A percentile compares a stretch with the other conserved stretches of the same genome.
Conservation (phyloP, 2,329 filamentous ascomycete species). For the Aspergillus viridinutans region DNA sequence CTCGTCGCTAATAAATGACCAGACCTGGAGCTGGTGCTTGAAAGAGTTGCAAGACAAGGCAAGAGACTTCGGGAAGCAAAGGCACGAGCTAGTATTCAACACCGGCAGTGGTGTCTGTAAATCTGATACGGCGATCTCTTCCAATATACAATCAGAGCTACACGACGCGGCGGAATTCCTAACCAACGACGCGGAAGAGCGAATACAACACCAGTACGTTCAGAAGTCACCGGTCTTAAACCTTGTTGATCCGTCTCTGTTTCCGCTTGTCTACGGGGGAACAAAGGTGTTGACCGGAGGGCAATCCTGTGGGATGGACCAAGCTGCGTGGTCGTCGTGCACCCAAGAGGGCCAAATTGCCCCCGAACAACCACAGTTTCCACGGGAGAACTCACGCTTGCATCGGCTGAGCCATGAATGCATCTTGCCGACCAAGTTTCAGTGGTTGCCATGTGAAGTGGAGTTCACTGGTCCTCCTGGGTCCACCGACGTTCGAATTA, state of each 20-base stretch:
- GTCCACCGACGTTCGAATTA: conserved; percentile 5
- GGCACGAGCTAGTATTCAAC: conserved; percentile 7
- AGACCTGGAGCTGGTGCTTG: conserved; percentile 12
- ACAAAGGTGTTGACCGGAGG: neutral
- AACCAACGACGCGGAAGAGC: neutral
- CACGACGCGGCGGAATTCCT: neutral
- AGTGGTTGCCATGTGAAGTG: conserved; percentile 12
- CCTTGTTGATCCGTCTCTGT: neutral
- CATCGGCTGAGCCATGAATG: neutral
- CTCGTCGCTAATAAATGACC: conserved; percentile 5
- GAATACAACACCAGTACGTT: neutral
- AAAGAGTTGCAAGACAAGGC: conserved; percentile 10
- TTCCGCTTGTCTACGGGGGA: neutral
- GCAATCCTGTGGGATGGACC: too few species aligned
- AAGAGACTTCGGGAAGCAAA: neutral
- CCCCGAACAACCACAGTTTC: too few species aligned
- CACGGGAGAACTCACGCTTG: too few species aligned
- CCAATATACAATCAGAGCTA: neutral
- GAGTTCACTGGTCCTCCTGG: conserved; percentile 5
- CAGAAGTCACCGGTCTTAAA: neutral
- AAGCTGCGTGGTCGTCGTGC: too few species aligned
- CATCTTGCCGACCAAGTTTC: conserved; percentile 2
- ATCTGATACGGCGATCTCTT: neutral
- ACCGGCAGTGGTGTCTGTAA: conserved; percentile 8
- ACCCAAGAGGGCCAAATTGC: too few species aligned